Evolutionary conservation across 1,284 basidiomycete species (phyloP), one percentile per base, ranked within the genome.

Genomic region (Malassezia cuniculi): DNA sequence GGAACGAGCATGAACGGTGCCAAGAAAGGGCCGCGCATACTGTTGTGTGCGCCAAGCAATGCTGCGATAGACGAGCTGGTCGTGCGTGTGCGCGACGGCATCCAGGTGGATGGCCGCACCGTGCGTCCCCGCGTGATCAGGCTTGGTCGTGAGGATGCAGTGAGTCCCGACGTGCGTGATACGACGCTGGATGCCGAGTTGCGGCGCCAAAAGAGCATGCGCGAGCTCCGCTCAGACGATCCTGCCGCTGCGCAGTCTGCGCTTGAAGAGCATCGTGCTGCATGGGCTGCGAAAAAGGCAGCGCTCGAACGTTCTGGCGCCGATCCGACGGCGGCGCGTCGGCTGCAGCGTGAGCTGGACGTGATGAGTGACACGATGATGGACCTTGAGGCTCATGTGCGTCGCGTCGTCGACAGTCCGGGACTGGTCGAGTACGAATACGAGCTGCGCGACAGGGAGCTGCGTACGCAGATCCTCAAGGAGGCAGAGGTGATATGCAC

Each of bases 51-150:
- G 0, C 93, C 93, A 1, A 90, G 85, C 72, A 99, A 99, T 67
- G 93, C 93, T 11, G 93, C 93, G 27, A 90, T 99, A 36, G 89
- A 99, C 64, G 93, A 99, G 70, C 80, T 97, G 18, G 85, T 85
- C 5, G 77, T 78, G 58, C 80, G 93, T 39, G 71, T 95, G 27
- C 83, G 82, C 65, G 78, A 83, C 25, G 80, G 82, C 4, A 76
- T 82, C 24, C 73, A 76, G 15, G 68, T 76, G 8, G 71, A 76
- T 18, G 78, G 77, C 33, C 71, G 72, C 36, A 70, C 73, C 6
- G 69, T 76, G 15, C 62, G 72, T 12, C 77, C 82, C 18, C 87
- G 81, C 40, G 79, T 97, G 4, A 87, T 97, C 15, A 80, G 93
- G 22, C 76, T 94, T 38, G 93, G 93, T 27, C 73, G 80, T 2